phyloP scores from a whole-genome alignment of 2,329 filamentous ascomycete species.

The Epichloe sibirici region DNA sequence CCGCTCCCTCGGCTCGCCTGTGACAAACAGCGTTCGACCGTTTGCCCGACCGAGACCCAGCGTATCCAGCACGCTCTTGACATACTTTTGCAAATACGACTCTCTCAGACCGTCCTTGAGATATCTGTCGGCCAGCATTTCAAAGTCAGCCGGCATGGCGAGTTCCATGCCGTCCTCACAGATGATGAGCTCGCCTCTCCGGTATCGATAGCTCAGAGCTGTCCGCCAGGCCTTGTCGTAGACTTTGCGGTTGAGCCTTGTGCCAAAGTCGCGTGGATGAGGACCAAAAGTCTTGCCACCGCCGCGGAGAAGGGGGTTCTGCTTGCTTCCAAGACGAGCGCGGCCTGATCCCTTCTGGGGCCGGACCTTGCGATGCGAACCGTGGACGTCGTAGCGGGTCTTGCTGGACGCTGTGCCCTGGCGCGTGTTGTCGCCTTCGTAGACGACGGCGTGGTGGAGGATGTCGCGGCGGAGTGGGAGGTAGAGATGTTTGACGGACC shows the following conservation, averaged over 20 bases:
- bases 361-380: constrained; percentile 68
- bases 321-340: constrained; percentile 68
- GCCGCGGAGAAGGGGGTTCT: constrained; percentile 70
- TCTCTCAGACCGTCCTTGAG: constrained; percentile 37
- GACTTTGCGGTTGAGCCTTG: constrained; percentile 71
- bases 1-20: constrained; percentile 44
- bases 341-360: constrained; percentile 77
- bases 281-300: constrained; percentile 89
- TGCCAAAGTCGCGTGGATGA: constrained; percentile 80
- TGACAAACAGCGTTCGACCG: constrained; percentile 67
- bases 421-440: constrained; percentile 79
- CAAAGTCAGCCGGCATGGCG: constrained; percentile 37
- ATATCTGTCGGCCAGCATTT: constrained; percentile 26
- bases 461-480: constrained; percentile 89
- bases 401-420: constrained; percentile 78
- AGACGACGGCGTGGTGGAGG: constrained; percentile 82
- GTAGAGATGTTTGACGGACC: constrained; percentile 70
- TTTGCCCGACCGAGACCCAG: constrained; percentile 57
- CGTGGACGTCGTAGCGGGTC: constrained; percentile 71
- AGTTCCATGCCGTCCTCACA: constrained; percentile 70
- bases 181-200: constrained; percentile 74
- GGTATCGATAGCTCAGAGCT: constrained; percentile 83
- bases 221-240: constrained; percentile 95
- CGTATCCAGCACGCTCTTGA: constrained; percentile 54
- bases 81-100: constrained; percentile 48